These are phyloP conservation scores for Metschnikowia picachoensis DNA, from an alignment of 805 yeast species.

Conservation along the genomic window DNA sequence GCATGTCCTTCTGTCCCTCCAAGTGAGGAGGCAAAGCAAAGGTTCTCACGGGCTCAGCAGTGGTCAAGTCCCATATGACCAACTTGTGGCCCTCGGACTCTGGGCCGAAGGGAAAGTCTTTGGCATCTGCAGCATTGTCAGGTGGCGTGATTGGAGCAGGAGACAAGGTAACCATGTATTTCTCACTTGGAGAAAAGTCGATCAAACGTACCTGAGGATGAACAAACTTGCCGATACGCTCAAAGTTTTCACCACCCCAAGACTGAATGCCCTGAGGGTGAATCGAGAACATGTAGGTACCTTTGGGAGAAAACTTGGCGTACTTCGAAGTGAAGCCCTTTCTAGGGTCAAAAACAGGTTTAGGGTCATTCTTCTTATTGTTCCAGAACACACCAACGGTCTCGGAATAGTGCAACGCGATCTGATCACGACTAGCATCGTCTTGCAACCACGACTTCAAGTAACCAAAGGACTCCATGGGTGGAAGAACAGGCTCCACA, in stretches of 20 bases:
- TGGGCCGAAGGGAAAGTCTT: constrained; percentile 75
- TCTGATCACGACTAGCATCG: constrained; percentile 85
- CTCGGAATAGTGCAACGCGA: constrained; percentile 73
- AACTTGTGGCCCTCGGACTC: constrained; percentile 90
- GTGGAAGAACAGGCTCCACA: constrained; percentile 68
- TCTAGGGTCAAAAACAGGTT: constrained; percentile 74
- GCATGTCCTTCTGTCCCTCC: constrained; percentile 64
- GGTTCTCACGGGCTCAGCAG: constrained; percentile 81
- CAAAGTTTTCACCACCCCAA: constrained; percentile 89
- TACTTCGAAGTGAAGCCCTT: constrained; percentile 83
- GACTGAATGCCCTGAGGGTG: constrained; percentile 94
- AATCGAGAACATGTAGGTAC: constrained; percentile 79
- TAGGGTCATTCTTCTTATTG: constrained; percentile 67
- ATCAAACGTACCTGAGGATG: constrained; percentile 88
- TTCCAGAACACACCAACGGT: constrained; percentile 86
- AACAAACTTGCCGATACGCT: constrained; percentile 67
- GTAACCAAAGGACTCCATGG: constrained; percentile 72
- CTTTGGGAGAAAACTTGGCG: constrained; percentile 89
- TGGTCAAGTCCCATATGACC: constrained; percentile 85
- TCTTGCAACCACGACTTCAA: constrained; percentile 91
- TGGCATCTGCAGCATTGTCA: constrained; percentile 55
- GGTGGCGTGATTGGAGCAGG: constrained; percentile 77
- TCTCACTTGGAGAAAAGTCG: constrained; percentile 91
- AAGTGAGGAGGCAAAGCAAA: constrained; percentile 82
- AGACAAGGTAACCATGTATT: constrained; percentile 84